Evolutionary conservation across 129 eudicot species (phyloP).

Genomic region (Tanacetum coccineum): DNA sequence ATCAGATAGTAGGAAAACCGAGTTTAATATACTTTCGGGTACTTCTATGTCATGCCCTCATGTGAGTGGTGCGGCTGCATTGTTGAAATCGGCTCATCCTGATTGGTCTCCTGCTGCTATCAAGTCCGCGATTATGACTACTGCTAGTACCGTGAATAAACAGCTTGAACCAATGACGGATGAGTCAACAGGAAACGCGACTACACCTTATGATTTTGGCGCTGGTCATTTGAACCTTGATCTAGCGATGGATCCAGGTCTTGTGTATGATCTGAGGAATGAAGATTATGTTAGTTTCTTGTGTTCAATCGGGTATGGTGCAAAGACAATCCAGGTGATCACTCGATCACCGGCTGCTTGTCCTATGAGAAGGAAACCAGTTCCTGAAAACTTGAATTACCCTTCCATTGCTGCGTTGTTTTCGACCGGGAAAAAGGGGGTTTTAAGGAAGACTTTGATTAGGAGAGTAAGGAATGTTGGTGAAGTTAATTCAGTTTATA

Average conservation of each 20-base stretch:
- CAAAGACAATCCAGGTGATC: constrained; percentile 84
- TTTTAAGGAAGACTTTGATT: constrained; percentile 54
- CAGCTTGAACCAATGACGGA: constrained; percentile 54
- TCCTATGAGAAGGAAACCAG: constrained; percentile 51
- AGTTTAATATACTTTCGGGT: constrained; percentile 79
- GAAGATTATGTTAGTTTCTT: constrained; percentile 63
- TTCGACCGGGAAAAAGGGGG: constrained; percentile 41
- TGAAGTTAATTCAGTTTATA: constrained; percentile 52
- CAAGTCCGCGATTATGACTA: constrained; percentile 82
- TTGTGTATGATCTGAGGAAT: constrained; percentile 61
- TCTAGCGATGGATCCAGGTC: constrained; percentile 79
- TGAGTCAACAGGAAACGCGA: constrained; percentile 65
- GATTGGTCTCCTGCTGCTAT: constrained; percentile 88
- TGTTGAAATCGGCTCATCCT: constrained; percentile 85
- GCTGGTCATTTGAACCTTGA: constrained; percentile 80
- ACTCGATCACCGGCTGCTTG: constrained; percentile 63
- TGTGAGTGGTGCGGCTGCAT: constrained; percentile 86
- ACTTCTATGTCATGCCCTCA: constrained; percentile 93
- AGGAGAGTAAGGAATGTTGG: constrained; percentile 81
- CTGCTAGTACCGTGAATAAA: constrained; percentile 56
- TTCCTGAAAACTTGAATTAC: constrained; percentile 72
- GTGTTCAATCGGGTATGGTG: constrained; percentile 75
- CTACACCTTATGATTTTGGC: constrained; percentile 72
- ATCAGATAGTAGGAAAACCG: constrained; percentile 54
- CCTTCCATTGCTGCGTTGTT: constrained; percentile 70